Evolutionary conservation across 2,329 filamentous ascomycete species (phyloP), one percentile per base, ranked within the genome.

Genomic region (Aspergillus sp.): DNA sequence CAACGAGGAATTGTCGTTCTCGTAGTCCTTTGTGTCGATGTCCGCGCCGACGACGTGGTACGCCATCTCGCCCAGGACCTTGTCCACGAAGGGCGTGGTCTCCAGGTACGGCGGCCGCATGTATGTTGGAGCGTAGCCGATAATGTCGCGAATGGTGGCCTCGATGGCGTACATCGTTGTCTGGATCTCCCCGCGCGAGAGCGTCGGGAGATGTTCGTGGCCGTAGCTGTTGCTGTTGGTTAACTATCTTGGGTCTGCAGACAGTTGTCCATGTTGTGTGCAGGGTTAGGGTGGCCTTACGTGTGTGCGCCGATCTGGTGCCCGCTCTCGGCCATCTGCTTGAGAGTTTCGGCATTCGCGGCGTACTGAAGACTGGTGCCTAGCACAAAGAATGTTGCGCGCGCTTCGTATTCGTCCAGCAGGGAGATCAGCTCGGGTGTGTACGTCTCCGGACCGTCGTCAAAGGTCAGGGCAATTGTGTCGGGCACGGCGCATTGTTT

Each of bases 311-410:
- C 77, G 34, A 79, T 54, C 55, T 78, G 77, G 52, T 79, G 77
- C 0, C 76, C 76, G 43, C 74, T 71, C 3, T 56, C 53, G 5
- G 65, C 50, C 40, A 68, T 68, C 0, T 71, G 64, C 38, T 60
- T 58, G 3, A 69, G 55, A 11, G 71, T 52, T 3, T 70, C 68
- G 4, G 62, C 53, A 17, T 65, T 52, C 9, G 58, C 53, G 10
- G 63, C 52, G 16, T 56, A 45, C 31, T 64, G 69, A 45, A 64
- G 69, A 55, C 69, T 71, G 21, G 69, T 62, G 9, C 76, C 76
- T 19, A 71, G 82, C 54, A 87, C 76, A 69, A 87, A 87, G 66
- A 88, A 88, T 9, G 86, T 88, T 11, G 82, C 84, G 57, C 79
- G 82, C 29, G 80, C 83, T 31, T 77, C 73, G 64, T 86, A 82